These are phyloP conservation scores for Ascochyta viciae-villosae DNA, from an alignment of 2,329 filamentous ascomycete species.

Conservation along the genomic window DNA sequence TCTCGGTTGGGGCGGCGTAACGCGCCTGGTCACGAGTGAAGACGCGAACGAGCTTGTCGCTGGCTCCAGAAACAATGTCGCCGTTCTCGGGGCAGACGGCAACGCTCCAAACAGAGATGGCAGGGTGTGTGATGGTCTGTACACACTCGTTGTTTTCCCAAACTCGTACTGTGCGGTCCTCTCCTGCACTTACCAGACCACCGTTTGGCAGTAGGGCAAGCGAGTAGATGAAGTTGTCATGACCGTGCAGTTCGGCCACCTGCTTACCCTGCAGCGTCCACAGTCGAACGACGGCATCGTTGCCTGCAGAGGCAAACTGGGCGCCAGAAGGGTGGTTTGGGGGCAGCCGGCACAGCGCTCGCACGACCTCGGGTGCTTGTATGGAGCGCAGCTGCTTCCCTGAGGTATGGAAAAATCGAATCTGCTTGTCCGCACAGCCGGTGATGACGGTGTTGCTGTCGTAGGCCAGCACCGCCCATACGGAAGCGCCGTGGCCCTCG, in stretches of 20 bases:
- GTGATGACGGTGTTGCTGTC: constrained; percentile 76
- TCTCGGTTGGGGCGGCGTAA: constrained; percentile 70
- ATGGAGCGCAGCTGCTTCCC: constrained; percentile 70
- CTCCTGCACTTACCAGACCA: constrained; percentile 87
- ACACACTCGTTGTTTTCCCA: constrained; percentile 85
- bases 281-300: constrained; percentile 85
- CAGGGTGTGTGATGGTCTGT: constrained; percentile 96
- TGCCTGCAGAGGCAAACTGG: constrained; percentile 93
- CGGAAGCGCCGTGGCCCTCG: constrained; percentile 77
- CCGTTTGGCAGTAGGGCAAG: constrained; percentile 79
- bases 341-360: constrained; percentile 86
- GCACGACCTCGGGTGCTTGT: constrained; percentile 78
- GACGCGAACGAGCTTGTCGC: constrained; percentile 83
- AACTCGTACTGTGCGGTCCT: constrained; percentile 90
- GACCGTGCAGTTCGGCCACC: constrained; percentile 80
- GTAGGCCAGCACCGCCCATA: constrained; percentile 91
- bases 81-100: constrained; percentile 82
- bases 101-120: constrained; percentile 94
- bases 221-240: constrained; percentile 95
- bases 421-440: constrained; percentile 88
- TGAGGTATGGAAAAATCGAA: constrained; percentile 77
- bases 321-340: constrained; percentile 78
- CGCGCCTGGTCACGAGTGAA: constrained; percentile 78
- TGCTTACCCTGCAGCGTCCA: constrained; percentile 84
- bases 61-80: constrained; percentile 92